These are phyloP conservation scores for Mycosphaerelloides madeirae DNA, from an alignment of 2,329 filamentous ascomycete species.

Conservation along the genomic window DNA sequence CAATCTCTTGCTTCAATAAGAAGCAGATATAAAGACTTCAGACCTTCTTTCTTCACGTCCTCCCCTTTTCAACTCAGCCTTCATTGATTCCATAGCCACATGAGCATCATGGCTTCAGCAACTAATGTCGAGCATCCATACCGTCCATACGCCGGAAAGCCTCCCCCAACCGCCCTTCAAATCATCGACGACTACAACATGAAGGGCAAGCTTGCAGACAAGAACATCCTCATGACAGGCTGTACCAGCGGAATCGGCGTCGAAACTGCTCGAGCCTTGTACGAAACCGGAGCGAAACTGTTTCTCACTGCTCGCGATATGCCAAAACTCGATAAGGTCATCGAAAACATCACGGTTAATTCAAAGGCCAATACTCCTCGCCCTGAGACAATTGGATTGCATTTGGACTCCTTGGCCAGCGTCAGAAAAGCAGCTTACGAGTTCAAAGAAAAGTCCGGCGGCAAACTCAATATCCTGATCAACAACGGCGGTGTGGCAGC, in stretches of 20 bases:
- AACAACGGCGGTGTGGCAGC: constrained; percentile 39
- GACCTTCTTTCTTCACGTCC: too few relatives aligned
- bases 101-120: too few relatives aligned
- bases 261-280: constrained; percentile 41
- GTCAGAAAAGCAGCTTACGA: constrained; percentile 28
- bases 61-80: too few relatives aligned
- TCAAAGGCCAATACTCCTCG: constrained; percentile 31
- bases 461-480: constrained; percentile 37
- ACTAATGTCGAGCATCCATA: too few relatives aligned
- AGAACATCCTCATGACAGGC: constrained; percentile 39
- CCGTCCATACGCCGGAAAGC: constrained; percentile 2
- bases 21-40: too few relatives aligned
- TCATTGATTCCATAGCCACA: too few relatives aligned
- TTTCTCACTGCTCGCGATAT: constrained; percentile 40
- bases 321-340: constrained; percentile 25
- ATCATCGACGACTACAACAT: constrained; percentile 21
- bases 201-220: constrained; percentile 26
- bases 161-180: constrained; percentile 17
- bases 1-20: too few relatives aligned
- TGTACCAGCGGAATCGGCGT: constrained; percentile 39
- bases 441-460: constrained; percentile 6
- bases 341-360: constrained; percentile 9
- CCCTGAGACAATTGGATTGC: constrained; percentile 22
- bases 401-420: constrained; percentile 27
- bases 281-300: constrained; percentile 40